Evolutionary conservation across 1,139 yeast genomes (phyloP), one percentile per base, ranked within the genome.

Genomic region (Pneumocystis sp.): DNA sequence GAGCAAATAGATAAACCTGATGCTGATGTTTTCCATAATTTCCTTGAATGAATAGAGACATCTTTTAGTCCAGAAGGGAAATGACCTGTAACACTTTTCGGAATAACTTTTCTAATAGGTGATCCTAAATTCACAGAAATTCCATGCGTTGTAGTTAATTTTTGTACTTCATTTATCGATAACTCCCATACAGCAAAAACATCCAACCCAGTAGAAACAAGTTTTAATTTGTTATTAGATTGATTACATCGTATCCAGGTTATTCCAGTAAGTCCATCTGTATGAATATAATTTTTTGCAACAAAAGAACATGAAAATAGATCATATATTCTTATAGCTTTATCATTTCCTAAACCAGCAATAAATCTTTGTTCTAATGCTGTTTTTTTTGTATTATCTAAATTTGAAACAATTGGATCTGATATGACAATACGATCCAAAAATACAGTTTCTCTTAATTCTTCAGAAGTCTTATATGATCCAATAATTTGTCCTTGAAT

Each of bases 341-440:
- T 73, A 50, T 77, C 75, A 74, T 72, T 21, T 70, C 74, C 29
- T 42, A 75, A 0, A 73, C 72, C 15, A 69, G 64, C 15, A 63
- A 66, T 19, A 50, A 45, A 19, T 63, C 72, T 44, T 10, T 44
- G 21, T 8, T 44, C 56, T 6, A 44, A 19, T 19, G 15, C 19
- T 44, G 56, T 44, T 44, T 44, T 44, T 44, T 44, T 44, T 7
- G 56, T 44, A 21, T 4, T 44, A 44, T 44, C 56, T 44, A 15
- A 19, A 44, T 44, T 21, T 1, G n/a, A 44, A 44, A 12, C 10
- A 19, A 44, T 44, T 6, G 25, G 15, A 44, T 44, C n/a, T 44
- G 56, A 44, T 44, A 44, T 44, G 19, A 21, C 12, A 44, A 44
- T 44, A 44, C 25, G n/a, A 1, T 44, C 56, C 12, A 44, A 44